Percentiles rank a stretch among this genome's conserved stretches.
These are phyloP conservation scores for Dipodascus geniculatus DNA, from an alignment of 805 yeast species.

Conservation along the genomic window DNA sequence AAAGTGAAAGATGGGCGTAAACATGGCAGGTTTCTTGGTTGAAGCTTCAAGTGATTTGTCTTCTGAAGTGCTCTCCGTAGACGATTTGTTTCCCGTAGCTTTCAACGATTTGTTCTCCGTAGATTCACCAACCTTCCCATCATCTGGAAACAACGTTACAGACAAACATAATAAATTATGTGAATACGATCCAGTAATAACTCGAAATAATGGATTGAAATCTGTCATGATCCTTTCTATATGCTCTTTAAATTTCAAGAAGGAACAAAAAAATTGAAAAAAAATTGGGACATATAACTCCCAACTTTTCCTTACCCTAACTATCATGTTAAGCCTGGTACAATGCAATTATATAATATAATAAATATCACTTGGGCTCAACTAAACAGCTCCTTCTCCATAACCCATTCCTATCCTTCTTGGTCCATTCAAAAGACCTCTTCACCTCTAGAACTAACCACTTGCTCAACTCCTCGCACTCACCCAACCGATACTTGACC, in stretches of 20 bases:
- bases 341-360: background rate
- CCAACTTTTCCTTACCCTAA: too few relatives aligned
- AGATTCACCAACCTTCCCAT: background rate
- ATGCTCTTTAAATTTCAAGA: too few relatives aligned
- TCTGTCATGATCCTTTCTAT: too few relatives aligned
- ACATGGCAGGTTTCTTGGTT: conserved; percentile 29
- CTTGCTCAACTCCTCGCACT: conserved; percentile 17
- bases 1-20: conserved; percentile 91
- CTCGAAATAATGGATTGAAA: conserved; percentile 36
- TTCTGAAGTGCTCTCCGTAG: conserved; percentile 10
- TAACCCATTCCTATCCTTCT: conserved; percentile 22
- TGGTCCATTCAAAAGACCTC: conserved; percentile 18
- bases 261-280: too few relatives aligned
- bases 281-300: too few relatives aligned
- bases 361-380: conserved; percentile 20
- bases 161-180: conserved; percentile 83
- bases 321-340: too few relatives aligned
- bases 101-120: background rate
- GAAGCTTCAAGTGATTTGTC: conserved; percentile 30
- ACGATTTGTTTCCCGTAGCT: conserved; percentile 9
- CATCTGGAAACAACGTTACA: conserved; percentile 34
- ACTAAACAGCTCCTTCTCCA: conserved; percentile 27
- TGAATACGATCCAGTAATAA: conserved; percentile 91
- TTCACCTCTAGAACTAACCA: conserved; percentile 26
- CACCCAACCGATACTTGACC: conserved; percentile 12